Conservation (phyloP, 257 asterid species). For the Nicotiana knightiana region DNA sequence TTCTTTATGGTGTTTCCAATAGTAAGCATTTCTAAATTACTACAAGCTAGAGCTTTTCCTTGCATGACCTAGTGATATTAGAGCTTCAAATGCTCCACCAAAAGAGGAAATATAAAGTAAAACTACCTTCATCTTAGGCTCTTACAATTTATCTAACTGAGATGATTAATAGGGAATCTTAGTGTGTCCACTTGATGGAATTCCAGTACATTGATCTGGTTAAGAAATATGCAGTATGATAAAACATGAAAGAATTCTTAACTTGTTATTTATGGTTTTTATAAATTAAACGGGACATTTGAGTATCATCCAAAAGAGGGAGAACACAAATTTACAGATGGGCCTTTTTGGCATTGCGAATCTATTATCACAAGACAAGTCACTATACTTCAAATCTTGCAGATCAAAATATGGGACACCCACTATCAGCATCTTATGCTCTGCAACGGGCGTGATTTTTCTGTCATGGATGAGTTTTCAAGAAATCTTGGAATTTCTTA, state of each 20-base stretch:
- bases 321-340: not conserved
- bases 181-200: too few species aligned
- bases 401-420: conserved; percentile 95
- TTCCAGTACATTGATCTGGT: not conserved
- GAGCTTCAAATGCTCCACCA: not conserved
- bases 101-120: not conserved
- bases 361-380: not conserved
- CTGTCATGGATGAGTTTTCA: conserved; percentile 97
- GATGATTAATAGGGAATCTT: too few species aligned
- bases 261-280: not conserved
- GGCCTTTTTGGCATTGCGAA: not conserved
- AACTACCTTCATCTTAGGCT: not conserved
- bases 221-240: not conserved
- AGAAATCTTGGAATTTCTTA: conserved; percentile 83
- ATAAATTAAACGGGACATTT: not conserved
- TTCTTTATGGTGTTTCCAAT: not conserved
- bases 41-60: not conserved
- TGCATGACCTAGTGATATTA: not conserved
- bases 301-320: not conserved
- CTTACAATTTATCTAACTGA: not conserved
- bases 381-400: conserved; percentile 9
- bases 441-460: conserved; percentile 78
- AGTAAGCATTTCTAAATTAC: not conserved
- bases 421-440: conserved; percentile 78
- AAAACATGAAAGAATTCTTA: not conserved